Base-by-base conservation (phyloP, 140 eudicot genomes). In the Oenanthe javanica region DNA sequence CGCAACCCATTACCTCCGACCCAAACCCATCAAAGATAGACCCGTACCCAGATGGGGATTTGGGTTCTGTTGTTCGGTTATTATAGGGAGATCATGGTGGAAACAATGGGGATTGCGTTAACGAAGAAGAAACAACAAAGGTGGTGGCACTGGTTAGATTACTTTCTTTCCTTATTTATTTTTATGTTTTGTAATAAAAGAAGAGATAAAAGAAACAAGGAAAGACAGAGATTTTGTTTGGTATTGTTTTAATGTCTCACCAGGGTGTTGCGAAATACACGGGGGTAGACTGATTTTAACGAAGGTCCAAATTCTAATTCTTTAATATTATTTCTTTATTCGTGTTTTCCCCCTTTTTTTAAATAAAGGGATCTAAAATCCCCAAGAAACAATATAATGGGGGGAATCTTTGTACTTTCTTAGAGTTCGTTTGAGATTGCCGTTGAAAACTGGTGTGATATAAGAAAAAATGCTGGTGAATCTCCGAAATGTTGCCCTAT, bases 1-100 rank as follows among this genome's bases (percentile, higher is more conserved):
- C 79, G 81, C 92, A 88, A 80, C 92, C 92, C 92, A 88, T 88
- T 81, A 46, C 70, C 80, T 74, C 83, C 42, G 3, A 61, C 69
- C 84, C 84, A 83, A 75, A 83, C 89, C 85, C 89, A 85, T 88
- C 81, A 81, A 85, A 55, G 6, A 6, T 21, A 9, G 75, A 79
- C 55, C 57, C 70, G 50, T 18, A 59, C 38, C 69, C 69, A 61
- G 69, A 61, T 83, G 88, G 82, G 82, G 75, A 80, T 43, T 12
- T 21, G 85, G 84, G 89, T 19, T 63, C 10, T 59, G 13, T 57
- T 82, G 27, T 27, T 16, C 47, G 31, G 5, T 61, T 78, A 81
- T 67, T 38, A 67, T 42, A 46, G 63, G 43, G 49, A 59, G 47
- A 59, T 21, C 27, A 52, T 66, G 75, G 80, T 76, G 47, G 27